These are phyloP conservation scores for Diplodia intermedia DNA, from an alignment of 2,329 filamentous ascomycete species.

Conservation along the genomic window DNA sequence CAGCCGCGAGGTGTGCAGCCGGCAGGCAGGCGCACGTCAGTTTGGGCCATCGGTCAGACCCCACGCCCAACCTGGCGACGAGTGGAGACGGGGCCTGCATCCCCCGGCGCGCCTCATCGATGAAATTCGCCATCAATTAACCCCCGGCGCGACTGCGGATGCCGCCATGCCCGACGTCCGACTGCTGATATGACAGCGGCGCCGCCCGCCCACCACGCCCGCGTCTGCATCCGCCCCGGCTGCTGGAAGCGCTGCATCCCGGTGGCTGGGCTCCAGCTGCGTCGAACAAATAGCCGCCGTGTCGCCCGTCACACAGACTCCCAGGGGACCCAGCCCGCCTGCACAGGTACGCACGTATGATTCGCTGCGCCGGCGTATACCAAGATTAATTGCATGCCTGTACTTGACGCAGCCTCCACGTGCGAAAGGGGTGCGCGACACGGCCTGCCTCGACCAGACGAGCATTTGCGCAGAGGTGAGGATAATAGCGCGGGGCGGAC, in stretches of 20 bases:
- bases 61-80: slow-evolving; percentile 6
- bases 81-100: slow-evolving; percentile 11
- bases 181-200: slow-evolving; percentile 1
- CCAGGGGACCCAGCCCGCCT: background rate
- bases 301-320: background rate
- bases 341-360: background rate
- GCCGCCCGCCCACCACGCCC: background rate
- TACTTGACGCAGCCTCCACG: background rate
- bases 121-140: slow-evolving; percentile 15
- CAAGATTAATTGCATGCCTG: slow-evolving; percentile 1
- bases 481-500: background rate
- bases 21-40: background rate
- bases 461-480: background rate
- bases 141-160: slow-evolving; percentile 1
- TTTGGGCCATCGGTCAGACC: background rate
- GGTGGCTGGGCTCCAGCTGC: slow-evolving; percentile 7
- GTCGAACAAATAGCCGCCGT: background rate
- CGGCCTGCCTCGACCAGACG: background rate
- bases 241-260: slow-evolving; percentile 10
- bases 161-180: background rate
- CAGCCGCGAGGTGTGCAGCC: background rate
- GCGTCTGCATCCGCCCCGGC: slow-evolving; percentile 5
- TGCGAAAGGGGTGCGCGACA: background rate
- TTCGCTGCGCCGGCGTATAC: background rate
- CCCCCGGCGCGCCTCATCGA: background rate